Evolutionary conservation across 140 eudicot genomes (phyloP), one percentile per base, ranked within the genome.

Genomic region (Anethum foeniculum): DNA sequence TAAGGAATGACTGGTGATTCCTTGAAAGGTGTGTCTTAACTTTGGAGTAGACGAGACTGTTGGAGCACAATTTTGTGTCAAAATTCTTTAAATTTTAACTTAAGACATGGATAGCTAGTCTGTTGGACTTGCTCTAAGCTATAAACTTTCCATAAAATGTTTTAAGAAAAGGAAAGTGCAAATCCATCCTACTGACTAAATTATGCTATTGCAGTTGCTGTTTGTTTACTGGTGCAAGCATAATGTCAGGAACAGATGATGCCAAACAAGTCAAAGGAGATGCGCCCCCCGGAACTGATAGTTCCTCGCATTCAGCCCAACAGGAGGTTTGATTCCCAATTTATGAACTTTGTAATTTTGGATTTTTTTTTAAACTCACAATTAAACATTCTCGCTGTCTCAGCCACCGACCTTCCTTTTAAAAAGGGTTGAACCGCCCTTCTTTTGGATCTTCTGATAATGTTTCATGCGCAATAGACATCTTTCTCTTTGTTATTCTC

Each of bases 211-310:
- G 89, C 89, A 88, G 89, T 74, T 74, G 11, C 80, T 75, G 82
- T 75, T 43, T 77, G 41, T 68, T 85, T 30, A 68, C 81, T 84
- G 80, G 81, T 78, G 77, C 81, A 77, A 80, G 76, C n/a, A 71
- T 71, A 68, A 85, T 88, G 90, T 89, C 96, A 52, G 88, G 86
- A 81, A 83, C 80, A 54, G 90, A 83, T 81, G 90, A 86, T 60
- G 83, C 79, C 83, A 90, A 90, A 77, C 85, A 81, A 71, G 87
- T 74, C 49, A 79, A 79, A 21, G 87, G 86, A 86, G 85, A 82
- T 80, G 89, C 79, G 41, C 78, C 67, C 54, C 84, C 58, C 58
- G 88, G 85, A 28, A 79, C 85, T 64, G 85, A 85, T 41, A 84
- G 83, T 80, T 67, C 93, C 39, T 84, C 86, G 84, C 85, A 89